These are phyloP conservation scores for Periconia sp. DNA, from an alignment of 2,329 filamentous ascomycete genomes.

Conservation along the genomic window DNA sequence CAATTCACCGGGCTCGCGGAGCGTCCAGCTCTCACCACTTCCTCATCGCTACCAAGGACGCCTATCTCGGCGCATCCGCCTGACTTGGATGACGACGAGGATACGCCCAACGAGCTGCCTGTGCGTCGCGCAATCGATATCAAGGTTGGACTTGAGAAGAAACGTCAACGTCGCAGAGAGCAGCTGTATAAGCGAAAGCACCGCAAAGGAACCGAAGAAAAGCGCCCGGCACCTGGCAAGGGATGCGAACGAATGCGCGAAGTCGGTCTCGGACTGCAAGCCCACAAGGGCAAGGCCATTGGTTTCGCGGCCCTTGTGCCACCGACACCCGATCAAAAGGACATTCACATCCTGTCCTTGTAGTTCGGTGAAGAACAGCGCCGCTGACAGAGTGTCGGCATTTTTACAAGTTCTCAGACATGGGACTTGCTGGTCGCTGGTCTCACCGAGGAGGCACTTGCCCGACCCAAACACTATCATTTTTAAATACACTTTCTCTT, in stretches of 20 bases:
- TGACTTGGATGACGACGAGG: slow-evolving; percentile 49
- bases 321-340: slow-evolving; percentile 34
- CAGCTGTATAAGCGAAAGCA: slow-evolving; percentile 91
- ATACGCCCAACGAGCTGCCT: slow-evolving; percentile 60
- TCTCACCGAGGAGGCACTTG: too few species aligned
- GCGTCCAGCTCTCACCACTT: slow-evolving; percentile 73
- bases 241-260: slow-evolving; percentile 94
- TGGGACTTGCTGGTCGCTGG: slow-evolving; percentile 47
- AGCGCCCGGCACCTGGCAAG: slow-evolving; percentile 77
- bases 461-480: too few species aligned
- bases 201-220: slow-evolving; percentile 76
- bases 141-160: slow-evolving; percentile 86
- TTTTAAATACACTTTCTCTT: slow-evolving; percentile 1
- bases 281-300: slow-evolving; percentile 63
- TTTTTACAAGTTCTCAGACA: slow-evolving; percentile 30
- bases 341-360: slow-evolving; percentile 54
- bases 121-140: slow-evolving; percentile 96
- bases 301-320: slow-evolving; percentile 35
- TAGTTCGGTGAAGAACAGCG: slow-evolving; percentile 45
- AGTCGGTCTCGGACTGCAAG: slow-evolving; percentile 86
- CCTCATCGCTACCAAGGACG: slow-evolving; percentile 85
- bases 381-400: slow-evolving; percentile 42
- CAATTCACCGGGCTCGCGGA: slow-evolving; percentile 62
- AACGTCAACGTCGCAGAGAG: slow-evolving; percentile 89
- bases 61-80: slow-evolving; percentile 57